Percentiles rank a stretch among this genome's conserved stretches.
Evolutionary conservation across 371 early-diverging fungal species (phyloP).

Genomic region (Actinomucor elegans): DNA sequence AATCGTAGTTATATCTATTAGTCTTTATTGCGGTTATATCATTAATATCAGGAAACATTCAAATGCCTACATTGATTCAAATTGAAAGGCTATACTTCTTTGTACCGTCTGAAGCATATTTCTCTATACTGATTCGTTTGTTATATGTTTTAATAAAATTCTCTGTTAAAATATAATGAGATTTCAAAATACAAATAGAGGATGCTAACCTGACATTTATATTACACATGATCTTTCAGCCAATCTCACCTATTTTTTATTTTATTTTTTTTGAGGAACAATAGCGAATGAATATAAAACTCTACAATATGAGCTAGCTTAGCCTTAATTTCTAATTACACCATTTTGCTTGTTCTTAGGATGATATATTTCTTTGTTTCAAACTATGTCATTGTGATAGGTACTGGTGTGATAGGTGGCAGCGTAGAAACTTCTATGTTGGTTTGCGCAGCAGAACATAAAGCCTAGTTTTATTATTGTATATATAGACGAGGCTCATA

Average conservation of each 20-base stretch:
- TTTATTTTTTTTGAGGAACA: conserved; percentile 68
- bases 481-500: conserved; percentile 53
- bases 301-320: conserved; percentile 57
- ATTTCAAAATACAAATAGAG: conserved; percentile 17
- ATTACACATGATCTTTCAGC: conserved; percentile 36
- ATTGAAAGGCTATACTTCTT: conserved; percentile 18
- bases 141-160: too few species aligned
- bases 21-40: conserved; percentile 13
- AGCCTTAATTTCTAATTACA: conserved; percentile 48
- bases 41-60: conserved; percentile 19
- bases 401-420: conserved; percentile 21
- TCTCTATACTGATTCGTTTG: too few species aligned
- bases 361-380: conserved; percentile 62
- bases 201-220: conserved; percentile 31
- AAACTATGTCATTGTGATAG: conserved; percentile 59
- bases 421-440: conserved; percentile 10
- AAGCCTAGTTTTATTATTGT: not conserved
- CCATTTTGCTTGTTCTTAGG: conserved; percentile 54
- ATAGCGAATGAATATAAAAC: conserved; percentile 62
- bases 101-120: too few species aligned
- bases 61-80: conserved; percentile 18
- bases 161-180: conserved; percentile 11
- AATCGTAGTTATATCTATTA: conserved; percentile 4
- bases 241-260: conserved; percentile 30
- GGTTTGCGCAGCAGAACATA: not conserved